Evolutionary conservation across 306 rosid species (phyloP).

Genomic region (Quercus parvula): DNA sequence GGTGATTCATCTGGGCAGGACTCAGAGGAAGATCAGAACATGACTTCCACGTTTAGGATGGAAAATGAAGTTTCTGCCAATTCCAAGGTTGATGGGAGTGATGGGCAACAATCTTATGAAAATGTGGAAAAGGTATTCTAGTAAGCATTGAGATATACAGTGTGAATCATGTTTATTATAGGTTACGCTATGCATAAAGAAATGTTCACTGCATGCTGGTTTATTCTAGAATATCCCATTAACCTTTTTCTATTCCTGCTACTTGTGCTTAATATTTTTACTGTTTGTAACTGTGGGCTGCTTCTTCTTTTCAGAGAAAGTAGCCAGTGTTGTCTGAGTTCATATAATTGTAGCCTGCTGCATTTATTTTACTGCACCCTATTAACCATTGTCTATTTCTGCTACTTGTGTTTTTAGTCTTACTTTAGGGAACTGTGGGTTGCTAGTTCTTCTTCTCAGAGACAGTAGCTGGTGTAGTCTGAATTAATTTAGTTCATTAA

Average conservation of each 20-base stretch:
- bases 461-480: no score
- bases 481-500: no score
- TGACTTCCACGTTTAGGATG: conserved; percentile 27
- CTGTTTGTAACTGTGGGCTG: not conserved
- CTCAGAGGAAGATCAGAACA: conserved; percentile 39
- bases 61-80: conserved; percentile 36
- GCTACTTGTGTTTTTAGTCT: no score
- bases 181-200: not conserved
- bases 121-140: conserved; percentile 43
- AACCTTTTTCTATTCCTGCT: not conserved
- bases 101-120: conserved; percentile 21
- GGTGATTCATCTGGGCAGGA: conserved; percentile 44
- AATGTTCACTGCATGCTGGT: not conserved
- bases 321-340: not conserved
- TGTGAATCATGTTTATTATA: not conserved
- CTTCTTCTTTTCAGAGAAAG: not conserved
- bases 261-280: conserved; percentile 4
- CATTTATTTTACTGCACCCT: no score
- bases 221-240: not conserved
- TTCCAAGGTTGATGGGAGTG: conserved; percentile 26
- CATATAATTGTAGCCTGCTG: not conserved
- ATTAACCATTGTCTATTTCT: no score
- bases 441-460: no score
- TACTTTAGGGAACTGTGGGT: no score
- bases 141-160: not conserved